Conservation (phyloP, 2,329 filamentous ascomycete species). For the Monilinia laxa region DNA sequence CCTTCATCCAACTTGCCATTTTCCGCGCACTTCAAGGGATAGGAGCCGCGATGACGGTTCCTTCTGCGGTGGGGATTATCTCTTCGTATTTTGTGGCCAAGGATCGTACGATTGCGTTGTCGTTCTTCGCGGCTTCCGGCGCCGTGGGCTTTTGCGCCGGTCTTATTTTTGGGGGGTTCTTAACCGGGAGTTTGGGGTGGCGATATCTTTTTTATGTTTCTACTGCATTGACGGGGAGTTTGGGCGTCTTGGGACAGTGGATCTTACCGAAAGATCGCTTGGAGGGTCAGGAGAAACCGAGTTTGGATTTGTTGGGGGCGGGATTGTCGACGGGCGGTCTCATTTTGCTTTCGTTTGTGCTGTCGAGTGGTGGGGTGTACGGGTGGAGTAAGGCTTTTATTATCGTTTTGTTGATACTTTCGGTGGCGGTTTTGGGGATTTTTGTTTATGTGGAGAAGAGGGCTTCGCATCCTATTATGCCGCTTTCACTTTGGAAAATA, state of each 20-base stretch:
- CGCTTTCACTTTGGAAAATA: conserved; percentile 47
- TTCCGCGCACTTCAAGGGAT: conserved; percentile 50
- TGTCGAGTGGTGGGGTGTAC: conserved; percentile 48
- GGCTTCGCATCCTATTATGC: conserved; percentile 48
- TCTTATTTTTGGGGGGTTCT: conserved; percentile 44
- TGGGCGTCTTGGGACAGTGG: conserved; percentile 40
- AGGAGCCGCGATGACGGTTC: conserved; percentile 48
- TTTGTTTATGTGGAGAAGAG: conserved; percentile 47
- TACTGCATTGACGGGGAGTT: conserved; percentile 40
- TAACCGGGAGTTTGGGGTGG: conserved; percentile 44
- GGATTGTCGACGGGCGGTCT: conserved; percentile 45
- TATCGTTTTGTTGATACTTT: conserved; percentile 44
- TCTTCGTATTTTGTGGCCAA: conserved; percentile 44
- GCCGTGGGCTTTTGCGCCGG: conserved; percentile 45
- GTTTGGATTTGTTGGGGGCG: conserved; percentile 46
- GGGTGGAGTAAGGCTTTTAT: conserved; percentile 49
- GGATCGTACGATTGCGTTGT: conserved; percentile 44
- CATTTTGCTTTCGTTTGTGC: conserved; percentile 47
- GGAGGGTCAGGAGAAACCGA: conserved; percentile 40
- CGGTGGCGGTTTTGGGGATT: conserved; percentile 42
- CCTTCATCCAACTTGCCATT: conserved; percentile 45
- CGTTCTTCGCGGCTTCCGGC: conserved; percentile 44
- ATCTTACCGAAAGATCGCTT: conserved; percentile 44
- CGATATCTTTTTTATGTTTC: conserved; percentile 44
- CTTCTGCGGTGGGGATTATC: conserved; percentile 49